These are phyloP conservation scores for Phialemonium atrogriseum DNA, from an alignment of 2,329 filamentous ascomycete species.

Conservation along the genomic window DNA sequence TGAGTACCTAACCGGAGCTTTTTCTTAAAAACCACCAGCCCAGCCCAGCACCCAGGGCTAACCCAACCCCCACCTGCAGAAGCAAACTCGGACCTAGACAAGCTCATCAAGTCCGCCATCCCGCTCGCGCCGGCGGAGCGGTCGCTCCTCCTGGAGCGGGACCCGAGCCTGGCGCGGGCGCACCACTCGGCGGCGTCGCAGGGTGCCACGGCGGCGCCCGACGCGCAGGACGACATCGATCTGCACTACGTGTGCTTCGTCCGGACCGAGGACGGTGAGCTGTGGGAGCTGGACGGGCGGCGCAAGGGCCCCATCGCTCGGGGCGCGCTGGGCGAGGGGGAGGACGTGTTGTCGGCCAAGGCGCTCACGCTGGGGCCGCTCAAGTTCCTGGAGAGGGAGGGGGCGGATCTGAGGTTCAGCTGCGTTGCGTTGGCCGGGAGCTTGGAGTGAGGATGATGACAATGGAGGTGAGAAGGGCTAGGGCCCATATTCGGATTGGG, in stretches of 20 bases:
- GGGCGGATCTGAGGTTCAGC: conserved; percentile 49
- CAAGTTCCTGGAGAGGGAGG: conserved; percentile 48
- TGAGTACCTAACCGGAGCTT: conserved; percentile 22
- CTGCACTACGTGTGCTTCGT: conserved; percentile 96
- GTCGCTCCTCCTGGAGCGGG: conserved; percentile 68
- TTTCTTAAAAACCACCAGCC: neutral
- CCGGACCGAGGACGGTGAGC: conserved; percentile 56
- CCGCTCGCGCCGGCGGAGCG: conserved; percentile 59
- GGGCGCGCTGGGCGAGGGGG: conserved; percentile 46
- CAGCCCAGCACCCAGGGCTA: neutral
- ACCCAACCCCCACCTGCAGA: too few relatives aligned
- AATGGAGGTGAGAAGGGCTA: too few relatives aligned
- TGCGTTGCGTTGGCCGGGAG: conserved; percentile 47
- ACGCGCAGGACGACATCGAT: conserved; percentile 75
- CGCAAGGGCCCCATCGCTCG: conserved; percentile 48
- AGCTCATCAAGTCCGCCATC: conserved; percentile 61
- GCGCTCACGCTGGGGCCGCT: conserved; percentile 62
- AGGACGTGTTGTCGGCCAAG: conserved; percentile 68
- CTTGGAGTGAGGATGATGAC: conserved; percentile 37
- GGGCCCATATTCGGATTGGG: too few relatives aligned
- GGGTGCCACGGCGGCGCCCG: conserved; percentile 73
- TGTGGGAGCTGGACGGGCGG: conserved; percentile 55
- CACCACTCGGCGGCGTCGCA: conserved; percentile 68
- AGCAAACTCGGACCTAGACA: conserved; percentile 47
- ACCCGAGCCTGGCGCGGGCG: conserved; percentile 64